Percentiles rank a stretch among this genome's conserved stretches.
Evolutionary conservation across 371 early-diverging fungal genomes (phyloP).

Genomic region (Fennellomyces sp.): DNA sequence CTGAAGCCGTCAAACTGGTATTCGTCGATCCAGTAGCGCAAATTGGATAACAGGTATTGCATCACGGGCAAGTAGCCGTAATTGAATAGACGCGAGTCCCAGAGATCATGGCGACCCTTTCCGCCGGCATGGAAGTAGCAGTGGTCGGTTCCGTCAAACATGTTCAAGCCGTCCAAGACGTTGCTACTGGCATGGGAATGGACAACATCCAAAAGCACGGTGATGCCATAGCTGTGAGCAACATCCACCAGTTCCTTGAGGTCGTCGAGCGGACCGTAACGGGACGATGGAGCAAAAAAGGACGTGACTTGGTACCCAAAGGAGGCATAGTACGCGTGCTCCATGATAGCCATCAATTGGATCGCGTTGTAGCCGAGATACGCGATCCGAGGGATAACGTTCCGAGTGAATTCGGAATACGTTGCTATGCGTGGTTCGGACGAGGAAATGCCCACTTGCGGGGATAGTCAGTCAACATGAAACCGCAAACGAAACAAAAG

Average conservation of each 20-base stretch:
- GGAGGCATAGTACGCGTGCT: constrained; percentile 98
- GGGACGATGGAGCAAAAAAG: constrained; percentile 90
- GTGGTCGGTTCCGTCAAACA: constrained; percentile 95
- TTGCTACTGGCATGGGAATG: constrained; percentile 98
- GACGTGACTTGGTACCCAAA: constrained; percentile 98
- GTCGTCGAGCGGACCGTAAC: constrained; percentile 93
- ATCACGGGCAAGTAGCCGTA: constrained; percentile 88
- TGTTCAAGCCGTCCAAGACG: constrained; percentile 91
- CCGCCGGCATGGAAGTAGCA: constrained; percentile 93
- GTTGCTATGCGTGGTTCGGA: constrained; percentile 82
- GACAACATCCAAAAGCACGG: constrained; percentile 92
- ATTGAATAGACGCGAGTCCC: constrained; percentile 95
- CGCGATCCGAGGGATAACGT: constrained; percentile 87
- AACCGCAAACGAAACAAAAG: not conserved
- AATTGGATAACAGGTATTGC: constrained; percentile 92
- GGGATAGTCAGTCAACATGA: not conserved
- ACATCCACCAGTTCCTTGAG: constrained; percentile 88
- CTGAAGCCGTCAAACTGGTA: constrained; percentile 96
- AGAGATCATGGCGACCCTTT: constrained; percentile 88
- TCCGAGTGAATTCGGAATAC: constrained; percentile 85
- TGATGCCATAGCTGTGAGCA: constrained; percentile 90
- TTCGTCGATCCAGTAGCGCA: constrained; percentile 90
- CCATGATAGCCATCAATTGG: constrained; percentile 98
- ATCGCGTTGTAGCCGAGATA: constrained; percentile 92
- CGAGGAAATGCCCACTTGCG: constrained; percentile 89